phyloP scores from a whole-genome alignment of 768 basidiomycete genomes.

The Suillus tomentosus region DNA sequence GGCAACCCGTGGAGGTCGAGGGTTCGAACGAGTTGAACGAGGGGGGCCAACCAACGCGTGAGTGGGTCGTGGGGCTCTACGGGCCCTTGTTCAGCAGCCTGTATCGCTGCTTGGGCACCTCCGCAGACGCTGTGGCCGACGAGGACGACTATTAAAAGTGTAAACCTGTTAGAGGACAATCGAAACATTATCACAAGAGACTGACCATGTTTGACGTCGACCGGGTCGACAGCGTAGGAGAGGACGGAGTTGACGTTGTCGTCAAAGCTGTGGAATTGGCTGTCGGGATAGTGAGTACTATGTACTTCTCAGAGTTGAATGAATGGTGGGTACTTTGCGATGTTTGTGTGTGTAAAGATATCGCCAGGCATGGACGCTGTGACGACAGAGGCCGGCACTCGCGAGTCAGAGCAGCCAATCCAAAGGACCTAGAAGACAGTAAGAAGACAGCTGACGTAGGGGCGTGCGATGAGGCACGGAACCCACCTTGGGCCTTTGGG shows the following conservation, averaged over 20 bases:
- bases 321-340: conserved; percentile 67
- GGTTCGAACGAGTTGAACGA: conserved; percentile 49
- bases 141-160: conserved; percentile 57
- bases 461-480: not conserved
- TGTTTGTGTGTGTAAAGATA: conserved; percentile 86
- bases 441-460: not conserved
- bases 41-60: conserved; percentile 70
- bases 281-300: conserved; percentile 25
- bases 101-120: conserved; percentile 54
- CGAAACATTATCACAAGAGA: conserved; percentile 38
- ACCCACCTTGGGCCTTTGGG: conserved; percentile 67
- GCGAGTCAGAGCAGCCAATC: conserved; percentile 85
- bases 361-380: conserved; percentile 73
- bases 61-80: conserved; percentile 46
- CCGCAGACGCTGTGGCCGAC: conserved; percentile 86
- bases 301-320: not conserved
- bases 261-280: conserved; percentile 76
- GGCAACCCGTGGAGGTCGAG: conserved; percentile 44
- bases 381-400: conserved; percentile 81
- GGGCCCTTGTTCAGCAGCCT: conserved; percentile 23
- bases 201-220: conserved; percentile 79
- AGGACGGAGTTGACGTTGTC: conserved; percentile 71
- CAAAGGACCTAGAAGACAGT: conserved; percentile 57
- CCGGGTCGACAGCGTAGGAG: conserved; percentile 67
- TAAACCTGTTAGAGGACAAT: conserved; percentile 10